These are phyloP conservation scores for Erigeron canadensis DNA, from an alignment of 129 eudicot genomes.

Conservation along the genomic window DNA sequence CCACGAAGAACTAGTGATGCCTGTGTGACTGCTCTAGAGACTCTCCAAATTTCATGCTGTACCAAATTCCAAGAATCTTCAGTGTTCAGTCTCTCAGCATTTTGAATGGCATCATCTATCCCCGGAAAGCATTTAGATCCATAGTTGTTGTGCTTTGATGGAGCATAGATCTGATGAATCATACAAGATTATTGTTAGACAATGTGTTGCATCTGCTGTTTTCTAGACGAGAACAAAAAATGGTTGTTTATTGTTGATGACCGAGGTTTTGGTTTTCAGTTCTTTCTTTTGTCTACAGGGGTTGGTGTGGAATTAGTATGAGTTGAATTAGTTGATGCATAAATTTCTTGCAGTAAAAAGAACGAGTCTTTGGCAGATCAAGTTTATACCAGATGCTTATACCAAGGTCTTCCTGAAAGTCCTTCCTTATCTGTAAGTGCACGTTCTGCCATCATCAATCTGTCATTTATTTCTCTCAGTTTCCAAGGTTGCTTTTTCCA, in stretches of 20 bases:
- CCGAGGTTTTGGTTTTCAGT: background rate
- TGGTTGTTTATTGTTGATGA: background rate
- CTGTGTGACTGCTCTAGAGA: conserved; percentile 71
- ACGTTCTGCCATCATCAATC: conserved; percentile 87
- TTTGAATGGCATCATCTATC: conserved; percentile 64
- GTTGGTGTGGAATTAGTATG: no score
- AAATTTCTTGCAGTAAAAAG: background rate
- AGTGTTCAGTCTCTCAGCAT: conserved; percentile 48
- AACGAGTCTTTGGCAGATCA: background rate
- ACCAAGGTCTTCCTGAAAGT: conserved; percentile 75
- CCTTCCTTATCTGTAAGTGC: conserved; percentile 86
- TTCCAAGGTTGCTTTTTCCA: conserved; percentile 42
- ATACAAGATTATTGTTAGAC: conserved; percentile 12
- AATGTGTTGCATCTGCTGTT: conserved; percentile 16
- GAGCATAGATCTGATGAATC: conserved; percentile 66
- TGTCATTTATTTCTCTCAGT: conserved; percentile 70
- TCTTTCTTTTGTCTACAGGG: no score
- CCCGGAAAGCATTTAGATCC: conserved; percentile 88
- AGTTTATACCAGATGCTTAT: conserved; percentile 74
- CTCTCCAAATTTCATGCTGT: conserved; percentile 89
- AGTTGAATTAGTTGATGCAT: no score
- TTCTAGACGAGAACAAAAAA: background rate
- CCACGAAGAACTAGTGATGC: conserved; percentile 74
- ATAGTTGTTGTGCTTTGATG: conserved; percentile 75
- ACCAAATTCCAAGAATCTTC: conserved; percentile 67